Percentiles rank a stretch among this genome's conserved stretches.
Evolutionary conservation across 2,329 filamentous ascomycete species (phyloP).

Genomic region (Fulvia fulva): DNA sequence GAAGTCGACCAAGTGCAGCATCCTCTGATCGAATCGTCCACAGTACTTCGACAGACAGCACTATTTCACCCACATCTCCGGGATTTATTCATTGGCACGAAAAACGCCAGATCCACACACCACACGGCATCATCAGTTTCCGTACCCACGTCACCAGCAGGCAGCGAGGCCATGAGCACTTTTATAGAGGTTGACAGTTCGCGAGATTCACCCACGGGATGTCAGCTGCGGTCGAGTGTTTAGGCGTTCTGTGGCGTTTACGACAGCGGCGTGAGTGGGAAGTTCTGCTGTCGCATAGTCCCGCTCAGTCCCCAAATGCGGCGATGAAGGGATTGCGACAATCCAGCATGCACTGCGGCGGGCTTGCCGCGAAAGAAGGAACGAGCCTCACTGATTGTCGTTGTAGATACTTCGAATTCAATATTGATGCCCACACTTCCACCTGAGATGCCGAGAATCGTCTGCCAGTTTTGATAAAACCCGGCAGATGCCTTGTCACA

Average conservation of each 20-base stretch:
- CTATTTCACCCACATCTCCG: not conserved
- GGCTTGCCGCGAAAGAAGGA: not conserved
- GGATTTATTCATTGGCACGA: not conserved
- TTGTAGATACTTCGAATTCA: not conserved
- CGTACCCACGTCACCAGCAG: slow-evolving; percentile 1
- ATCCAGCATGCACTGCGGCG: not conserved
- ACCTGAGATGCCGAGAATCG: too few species aligned
- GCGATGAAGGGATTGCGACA: not conserved
- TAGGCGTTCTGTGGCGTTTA: not conserved
- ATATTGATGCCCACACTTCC: not conserved
- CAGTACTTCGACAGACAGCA: not conserved
- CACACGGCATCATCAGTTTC: not conserved
- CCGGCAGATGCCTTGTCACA: too few species aligned
- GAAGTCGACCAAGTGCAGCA: slow-evolving; percentile 65
- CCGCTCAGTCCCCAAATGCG: not conserved
- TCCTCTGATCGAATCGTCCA: slow-evolving; percentile 51
- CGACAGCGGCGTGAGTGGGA: not conserved
- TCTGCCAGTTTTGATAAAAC: too few species aligned
- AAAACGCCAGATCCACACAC: not conserved
- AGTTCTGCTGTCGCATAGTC: not conserved
- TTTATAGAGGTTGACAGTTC: slow-evolving; percentile 1
- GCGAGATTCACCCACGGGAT: not conserved
- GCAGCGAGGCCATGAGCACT: not conserved
- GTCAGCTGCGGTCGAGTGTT: not conserved
- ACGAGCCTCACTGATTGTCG: not conserved